Percentiles rank a stretch among this genome's conserved stretches.
These are phyloP conservation scores for Phyllosticta ampelicida DNA, from an alignment of 2,329 filamentous ascomycete genomes.

Conservation along the genomic window DNA sequence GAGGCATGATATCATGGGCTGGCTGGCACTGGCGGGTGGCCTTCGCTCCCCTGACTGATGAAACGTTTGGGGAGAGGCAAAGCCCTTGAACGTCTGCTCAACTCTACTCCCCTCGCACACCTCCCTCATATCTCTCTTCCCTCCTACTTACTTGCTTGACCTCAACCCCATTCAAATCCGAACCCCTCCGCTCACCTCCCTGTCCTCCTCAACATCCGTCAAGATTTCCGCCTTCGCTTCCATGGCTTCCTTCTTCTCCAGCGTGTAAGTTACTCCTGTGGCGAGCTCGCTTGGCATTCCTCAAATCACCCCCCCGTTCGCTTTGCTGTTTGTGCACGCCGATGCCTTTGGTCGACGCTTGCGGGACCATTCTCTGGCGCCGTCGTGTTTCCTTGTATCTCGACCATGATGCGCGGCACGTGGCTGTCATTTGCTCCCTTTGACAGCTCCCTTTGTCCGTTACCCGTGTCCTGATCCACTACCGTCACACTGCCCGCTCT, in stretches of 20 bases:
- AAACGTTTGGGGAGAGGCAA: not conserved
- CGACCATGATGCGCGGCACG: constrained; percentile 4
- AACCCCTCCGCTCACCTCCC: not conserved
- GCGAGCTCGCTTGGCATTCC: constrained; percentile 7
- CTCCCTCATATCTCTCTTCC: not conserved
- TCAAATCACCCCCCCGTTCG: not conserved
- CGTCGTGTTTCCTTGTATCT: not conserved
- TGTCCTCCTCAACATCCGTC: not conserved
- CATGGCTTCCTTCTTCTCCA: constrained; percentile 33
- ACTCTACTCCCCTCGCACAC: not conserved
- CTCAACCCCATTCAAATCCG: not conserved
- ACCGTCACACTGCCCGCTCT: constrained; percentile 6
- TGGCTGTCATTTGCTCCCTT: constrained; percentile 3
- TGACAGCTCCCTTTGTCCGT: constrained; percentile 2
- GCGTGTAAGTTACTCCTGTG: constrained; percentile 27
- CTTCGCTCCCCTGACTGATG: not conserved
- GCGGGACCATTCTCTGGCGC: not conserved
- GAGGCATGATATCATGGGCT: not conserved
- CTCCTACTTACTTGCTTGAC: constrained; percentile 2
- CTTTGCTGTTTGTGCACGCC: not conserved
- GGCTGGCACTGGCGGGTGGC: not conserved
- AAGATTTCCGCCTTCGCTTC: not conserved
- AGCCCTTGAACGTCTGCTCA: not conserved
- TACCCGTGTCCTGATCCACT: not conserved
- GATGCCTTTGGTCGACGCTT: not conserved